Evolutionary conservation across 1,139 yeast species (phyloP).

Genomic region (Yamadazyma siamensis): DNA sequence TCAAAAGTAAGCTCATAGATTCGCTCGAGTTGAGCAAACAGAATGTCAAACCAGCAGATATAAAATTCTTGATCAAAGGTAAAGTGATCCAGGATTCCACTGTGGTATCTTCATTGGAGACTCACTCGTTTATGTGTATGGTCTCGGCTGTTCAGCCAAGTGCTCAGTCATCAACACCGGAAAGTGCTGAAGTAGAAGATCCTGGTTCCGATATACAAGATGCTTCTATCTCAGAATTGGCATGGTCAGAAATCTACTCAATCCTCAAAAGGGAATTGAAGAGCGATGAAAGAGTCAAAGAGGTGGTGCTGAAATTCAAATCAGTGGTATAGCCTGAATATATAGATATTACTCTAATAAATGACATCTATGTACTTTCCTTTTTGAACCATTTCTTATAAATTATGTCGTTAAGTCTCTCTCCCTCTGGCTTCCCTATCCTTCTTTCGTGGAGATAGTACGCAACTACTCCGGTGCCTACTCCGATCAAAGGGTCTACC

Average conservation of each 20-base stretch:
- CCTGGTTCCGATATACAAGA: constrained; percentile 18
- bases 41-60: constrained; percentile 25
- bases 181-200: no score
- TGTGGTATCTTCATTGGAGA: constrained; percentile 21
- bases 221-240: constrained; percentile 16
- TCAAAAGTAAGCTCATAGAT: constrained; percentile 30
- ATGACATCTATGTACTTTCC: no score
- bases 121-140: constrained; percentile 36
- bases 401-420: constrained; percentile 54
- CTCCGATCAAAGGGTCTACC: constrained; percentile 59
- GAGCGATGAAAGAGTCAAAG: constrained; percentile 20
- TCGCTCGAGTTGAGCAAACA: constrained; percentile 19
- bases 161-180: no score
- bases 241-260: constrained; percentile 32
- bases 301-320: constrained; percentile 34
- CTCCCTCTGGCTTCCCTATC: constrained; percentile 54
- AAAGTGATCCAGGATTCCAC: constrained; percentile 42
- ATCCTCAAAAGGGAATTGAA: constrained; percentile 31
- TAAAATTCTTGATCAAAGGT: constrained; percentile 41
- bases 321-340: neutral
- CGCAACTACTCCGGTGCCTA: constrained; percentile 55
- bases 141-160: constrained; percentile 30
- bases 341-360: no score
- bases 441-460: constrained; percentile 59
- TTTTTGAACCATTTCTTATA: no score